Base-by-base conservation (phyloP, 768 basidiomycete genomes). In the Cystoderma amianthinum region DNA sequence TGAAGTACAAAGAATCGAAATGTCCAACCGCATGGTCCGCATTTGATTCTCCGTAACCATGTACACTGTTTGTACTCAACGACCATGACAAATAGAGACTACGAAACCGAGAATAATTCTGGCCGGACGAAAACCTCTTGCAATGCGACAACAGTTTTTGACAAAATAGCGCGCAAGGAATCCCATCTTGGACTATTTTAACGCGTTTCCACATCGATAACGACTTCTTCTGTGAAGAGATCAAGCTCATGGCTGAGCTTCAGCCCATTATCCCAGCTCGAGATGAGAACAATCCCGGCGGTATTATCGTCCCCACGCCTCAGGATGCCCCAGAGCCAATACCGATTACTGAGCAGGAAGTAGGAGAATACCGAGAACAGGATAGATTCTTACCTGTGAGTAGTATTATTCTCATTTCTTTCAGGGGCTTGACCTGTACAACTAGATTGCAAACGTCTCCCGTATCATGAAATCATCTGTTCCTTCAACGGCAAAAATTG, bases 401-500 rank as follows among this genome's bases (percentile, higher is more conserved):
- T 67, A 42, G 28, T 20, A 13, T 17, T 38, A 17, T 23, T 20
- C 25, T 38, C 38, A 36, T 24, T 32, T 21, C 25, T 18, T 35
- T 15, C 24, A 22, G n/a, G 23, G 13, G 32, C 18, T 20, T 22
- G 16, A 25, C 11, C 16, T 19, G 28, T 22, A 6, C n/a, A n/a
- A 17, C 13, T 51, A 94, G 93, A 98, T 98, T 52, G 94, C 94
- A 39, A 98, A 98, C 58, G 93, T 97, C n/a, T 82, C 92, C 12
- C 78, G 95, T 16, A 94, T 98, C 56, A 98, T 97, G 94, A 97
- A 97, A 63, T 70, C 81, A 32, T 76, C 90, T 9, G 82, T 97
- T 2, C 94, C 95, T 0, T 67, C 81, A 0, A 85, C 85, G 15
- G 90, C 95, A 32, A 98, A 98, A 67, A 95, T 97, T 54, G 88